Evolutionary conservation across 208 protist species (phyloP).

Genomic region (Crithidia sp.): DNA sequence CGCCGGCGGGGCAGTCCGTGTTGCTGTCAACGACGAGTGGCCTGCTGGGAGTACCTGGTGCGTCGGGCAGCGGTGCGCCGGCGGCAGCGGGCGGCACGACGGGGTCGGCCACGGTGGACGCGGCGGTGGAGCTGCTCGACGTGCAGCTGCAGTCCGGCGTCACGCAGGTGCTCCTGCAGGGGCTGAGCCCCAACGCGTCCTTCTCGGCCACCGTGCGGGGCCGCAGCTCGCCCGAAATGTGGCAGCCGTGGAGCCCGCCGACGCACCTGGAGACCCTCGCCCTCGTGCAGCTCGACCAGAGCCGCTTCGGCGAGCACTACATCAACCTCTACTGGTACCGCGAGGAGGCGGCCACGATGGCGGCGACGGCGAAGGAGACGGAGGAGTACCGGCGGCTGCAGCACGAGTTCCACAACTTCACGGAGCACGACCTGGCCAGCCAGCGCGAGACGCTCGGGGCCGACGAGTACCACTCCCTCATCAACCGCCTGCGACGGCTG

Average conservation of each 20-base stretch:
- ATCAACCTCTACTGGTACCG: conserved; percentile 93
- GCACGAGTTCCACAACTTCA: conserved; percentile 63
- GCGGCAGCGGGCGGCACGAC: not conserved
- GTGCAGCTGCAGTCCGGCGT: conserved; percentile 44
- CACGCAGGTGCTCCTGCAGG: conserved; percentile 43
- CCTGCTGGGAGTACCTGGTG: not conserved
- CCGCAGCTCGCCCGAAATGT: conserved; percentile 56
- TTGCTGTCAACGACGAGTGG: conserved; percentile 1
- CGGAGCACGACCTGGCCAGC: conserved; percentile 64
- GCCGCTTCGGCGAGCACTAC: conserved; percentile 91
- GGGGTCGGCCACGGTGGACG: not conserved
- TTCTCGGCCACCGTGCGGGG: conserved; percentile 63
- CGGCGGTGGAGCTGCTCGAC: conserved; percentile 46
- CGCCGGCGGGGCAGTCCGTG: conserved; percentile 8
- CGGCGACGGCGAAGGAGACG: conserved; percentile 36
- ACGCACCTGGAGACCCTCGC: conserved; percentile 62
- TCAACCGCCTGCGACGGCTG: conserved; percentile 43
- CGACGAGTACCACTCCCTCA: conserved; percentile 54
- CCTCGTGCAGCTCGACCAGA: conserved; percentile 75
- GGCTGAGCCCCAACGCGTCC: conserved; percentile 38
- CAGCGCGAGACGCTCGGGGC: conserved; percentile 42
- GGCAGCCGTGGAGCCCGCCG: conserved; percentile 82
- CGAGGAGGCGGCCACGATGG: conserved; percentile 24
- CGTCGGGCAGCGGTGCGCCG: not conserved
- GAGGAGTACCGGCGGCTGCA: conserved; percentile 59